Conservation (phyloP, 2,329 filamentous ascomycete genomes). For the Fusarium redolens region DNA sequence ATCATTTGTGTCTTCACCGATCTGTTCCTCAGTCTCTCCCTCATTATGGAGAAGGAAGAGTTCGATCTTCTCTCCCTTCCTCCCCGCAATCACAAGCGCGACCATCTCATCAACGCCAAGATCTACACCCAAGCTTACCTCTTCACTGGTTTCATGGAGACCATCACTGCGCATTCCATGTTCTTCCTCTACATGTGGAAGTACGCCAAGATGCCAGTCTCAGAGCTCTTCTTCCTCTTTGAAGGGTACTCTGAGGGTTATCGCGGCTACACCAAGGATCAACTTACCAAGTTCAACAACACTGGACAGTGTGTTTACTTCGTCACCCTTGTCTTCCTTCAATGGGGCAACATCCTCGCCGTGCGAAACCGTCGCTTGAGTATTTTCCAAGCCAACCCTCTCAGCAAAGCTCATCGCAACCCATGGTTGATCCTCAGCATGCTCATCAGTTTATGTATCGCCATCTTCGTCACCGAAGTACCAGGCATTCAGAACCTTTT, state of each 20-base stretch:
- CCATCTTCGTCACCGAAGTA: slow-evolving; percentile 64
- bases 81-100: slow-evolving; percentile 60
- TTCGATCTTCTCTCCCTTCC: slow-evolving; percentile 63
- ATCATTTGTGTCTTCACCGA: slow-evolving; percentile 68
- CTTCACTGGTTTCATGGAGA: slow-evolving; percentile 64
- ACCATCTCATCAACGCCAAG: slow-evolving; percentile 63
- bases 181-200: slow-evolving; percentile 65
- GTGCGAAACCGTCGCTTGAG: slow-evolving; percentile 64
- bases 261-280: slow-evolving; percentile 58
- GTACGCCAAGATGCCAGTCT: slow-evolving; percentile 59
- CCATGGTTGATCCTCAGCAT: slow-evolving; percentile 61
- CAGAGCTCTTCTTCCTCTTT: slow-evolving; percentile 62
- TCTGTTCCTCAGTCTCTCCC: slow-evolving; percentile 60
- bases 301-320: slow-evolving; percentile 65
- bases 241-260: slow-evolving; percentile 61
- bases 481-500: slow-evolving; percentile 62
- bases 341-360: slow-evolving; percentile 64
- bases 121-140: slow-evolving; percentile 65
- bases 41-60: slow-evolving; percentile 68
- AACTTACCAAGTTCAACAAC: slow-evolving; percentile 61
- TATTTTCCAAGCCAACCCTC: slow-evolving; percentile 63
- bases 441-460: slow-evolving; percentile 60
- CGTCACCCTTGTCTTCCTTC: slow-evolving; percentile 63
- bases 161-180: slow-evolving; percentile 62
- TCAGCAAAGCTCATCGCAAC: slow-evolving; percentile 60